Evolutionary conservation across 345 rosid species (phyloP).

Genomic region (Corchorus olitorius): DNA sequence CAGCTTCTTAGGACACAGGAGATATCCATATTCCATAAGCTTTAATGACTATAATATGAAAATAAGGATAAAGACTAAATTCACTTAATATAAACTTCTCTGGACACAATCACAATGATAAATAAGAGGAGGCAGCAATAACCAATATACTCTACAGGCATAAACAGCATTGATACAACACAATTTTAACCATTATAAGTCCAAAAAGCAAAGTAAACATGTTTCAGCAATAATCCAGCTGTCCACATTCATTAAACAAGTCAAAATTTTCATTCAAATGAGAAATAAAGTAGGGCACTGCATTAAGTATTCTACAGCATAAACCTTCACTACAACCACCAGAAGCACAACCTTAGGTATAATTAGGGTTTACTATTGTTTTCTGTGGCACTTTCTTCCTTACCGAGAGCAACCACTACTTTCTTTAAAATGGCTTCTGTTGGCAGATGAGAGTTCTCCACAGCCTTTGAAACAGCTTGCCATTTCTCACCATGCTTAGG

Average conservation of each 20-base stretch:
- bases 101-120: neutral
- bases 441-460: constrained; percentile 87
- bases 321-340: neutral
- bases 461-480: constrained; percentile 81
- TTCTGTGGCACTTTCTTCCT: constrained; percentile 78
- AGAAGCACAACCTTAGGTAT: constrained; percentile 3
- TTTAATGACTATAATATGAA: too few species aligned
- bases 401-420: constrained; percentile 66
- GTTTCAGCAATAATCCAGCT: neutral
- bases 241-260: neutral
- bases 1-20: too few species aligned
- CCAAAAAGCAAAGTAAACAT: constrained; percentile 8
- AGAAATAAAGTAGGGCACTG: neutral
- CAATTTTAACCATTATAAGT: neutral
- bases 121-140: neutral
- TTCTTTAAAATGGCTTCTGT: constrained; percentile 80
- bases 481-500: constrained; percentile 93
- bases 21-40: too few species aligned
- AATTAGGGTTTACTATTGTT: constrained; percentile 29
- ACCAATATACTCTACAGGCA: neutral
- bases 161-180: neutral
- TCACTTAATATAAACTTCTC: neutral
- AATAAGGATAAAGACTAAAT: too few species aligned
- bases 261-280: neutral
- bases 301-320: neutral